Conservation (phyloP, 176 grass and related monocot genomes). For the Rhynchospora pubera region DNA sequence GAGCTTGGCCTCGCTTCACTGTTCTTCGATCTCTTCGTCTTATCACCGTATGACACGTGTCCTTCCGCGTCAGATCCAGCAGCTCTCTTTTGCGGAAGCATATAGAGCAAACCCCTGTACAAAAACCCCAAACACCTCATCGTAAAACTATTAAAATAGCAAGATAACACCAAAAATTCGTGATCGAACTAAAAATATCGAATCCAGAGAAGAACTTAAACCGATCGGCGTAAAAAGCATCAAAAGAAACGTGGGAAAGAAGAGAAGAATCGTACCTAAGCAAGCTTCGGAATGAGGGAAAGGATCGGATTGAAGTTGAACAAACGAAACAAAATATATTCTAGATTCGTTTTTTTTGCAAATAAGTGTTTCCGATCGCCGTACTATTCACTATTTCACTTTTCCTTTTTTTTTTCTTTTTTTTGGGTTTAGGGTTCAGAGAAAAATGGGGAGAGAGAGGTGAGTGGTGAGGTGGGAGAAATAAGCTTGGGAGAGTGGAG, state of each 20-base stretch:
- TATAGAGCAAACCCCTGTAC: slow-evolving; percentile 56
- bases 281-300: not conserved
- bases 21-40: slow-evolving; percentile 36
- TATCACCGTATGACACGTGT: not conserved
- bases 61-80: slow-evolving; percentile 21
- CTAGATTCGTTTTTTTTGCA: not conserved
- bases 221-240: slow-evolving; percentile 10
- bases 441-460: not conserved
- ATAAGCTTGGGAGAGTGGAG: not conserved
- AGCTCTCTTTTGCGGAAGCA: slow-evolving; percentile 58
- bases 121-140: slow-evolving; percentile 48
- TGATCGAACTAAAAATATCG: not conserved
- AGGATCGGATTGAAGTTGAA: slow-evolving; percentile 11
- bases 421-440: slow-evolving; percentile 11
- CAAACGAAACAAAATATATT: not conserved
- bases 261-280: slow-evolving; percentile 18
- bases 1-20: not conserved
- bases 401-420: not conserved
- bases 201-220: slow-evolving; percentile 10
- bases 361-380: not conserved
- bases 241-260: not conserved
- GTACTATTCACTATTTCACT: not conserved
- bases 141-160: slow-evolving; percentile 11
- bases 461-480: not conserved
- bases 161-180: not conserved